These are phyloP conservation scores for Heracleum sosnowskyi DNA, from an alignment of 129 eudicot genomes.

Conservation along the genomic window DNA sequence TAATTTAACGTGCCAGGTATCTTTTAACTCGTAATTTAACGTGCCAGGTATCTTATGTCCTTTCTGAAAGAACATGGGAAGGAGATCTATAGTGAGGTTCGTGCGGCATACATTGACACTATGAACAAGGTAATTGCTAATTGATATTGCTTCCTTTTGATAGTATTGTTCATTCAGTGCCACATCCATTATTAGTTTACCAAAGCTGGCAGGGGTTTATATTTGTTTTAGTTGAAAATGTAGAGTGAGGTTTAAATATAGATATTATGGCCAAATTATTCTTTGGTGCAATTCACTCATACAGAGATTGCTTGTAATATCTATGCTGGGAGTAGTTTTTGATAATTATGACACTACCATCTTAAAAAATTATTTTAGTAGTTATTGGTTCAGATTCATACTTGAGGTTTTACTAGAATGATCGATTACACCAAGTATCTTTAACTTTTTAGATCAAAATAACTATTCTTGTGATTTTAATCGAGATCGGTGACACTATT, in stretches of 20 bases:
- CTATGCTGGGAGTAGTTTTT: neutral
- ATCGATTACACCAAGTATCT: neutral
- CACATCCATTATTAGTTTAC: neutral
- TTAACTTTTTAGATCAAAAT: neutral
- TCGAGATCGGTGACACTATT: neutral
- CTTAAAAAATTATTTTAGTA: neutral
- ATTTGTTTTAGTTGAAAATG: no score
- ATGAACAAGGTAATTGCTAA: slow-evolving; percentile 73
- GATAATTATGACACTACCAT: neutral
- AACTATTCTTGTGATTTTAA: no score
- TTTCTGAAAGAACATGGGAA: slow-evolving; percentile 95
- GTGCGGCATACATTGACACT: slow-evolving; percentile 92
- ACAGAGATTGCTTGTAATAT: neutral
- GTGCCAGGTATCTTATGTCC: slow-evolving; percentile 70
- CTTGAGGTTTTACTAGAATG: neutral
- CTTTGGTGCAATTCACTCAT: neutral
- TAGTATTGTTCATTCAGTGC: neutral
- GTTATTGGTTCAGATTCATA: neutral
- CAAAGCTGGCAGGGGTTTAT: neutral
- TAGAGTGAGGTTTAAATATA: neutral
- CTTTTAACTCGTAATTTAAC: slow-evolving; percentile 23
- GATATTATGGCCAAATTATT: neutral
- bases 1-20: slow-evolving; percentile 51
- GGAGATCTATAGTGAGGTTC: slow-evolving; percentile 83
- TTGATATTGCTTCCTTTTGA: neutral